Evolutionary conservation across 2,329 filamentous ascomycete genomes (phyloP).

Genomic region (Aspergillus costaricaensis): DNA sequence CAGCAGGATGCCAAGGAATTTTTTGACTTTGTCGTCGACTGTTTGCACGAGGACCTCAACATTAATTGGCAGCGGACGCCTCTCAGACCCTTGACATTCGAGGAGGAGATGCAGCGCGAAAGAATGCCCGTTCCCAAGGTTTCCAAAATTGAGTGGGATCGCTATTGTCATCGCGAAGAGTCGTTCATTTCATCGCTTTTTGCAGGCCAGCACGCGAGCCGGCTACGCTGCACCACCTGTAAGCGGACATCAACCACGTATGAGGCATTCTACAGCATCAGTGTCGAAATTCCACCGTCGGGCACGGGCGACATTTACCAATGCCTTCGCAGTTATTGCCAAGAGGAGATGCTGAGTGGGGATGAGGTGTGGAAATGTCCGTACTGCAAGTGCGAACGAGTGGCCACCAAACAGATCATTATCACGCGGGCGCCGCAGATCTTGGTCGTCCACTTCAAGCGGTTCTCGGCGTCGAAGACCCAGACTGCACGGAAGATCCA

Average conservation of each 20-base stretch:
- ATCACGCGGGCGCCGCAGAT: slow-evolving; percentile 78
- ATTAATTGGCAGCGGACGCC: slow-evolving; percentile 61
- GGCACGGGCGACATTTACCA: slow-evolving; percentile 64
- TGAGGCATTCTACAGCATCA: slow-evolving; percentile 70
- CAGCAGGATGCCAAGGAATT: slow-evolving; percentile 96
- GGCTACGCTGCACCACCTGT: slow-evolving; percentile 63
- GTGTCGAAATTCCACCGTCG: slow-evolving; percentile 67
- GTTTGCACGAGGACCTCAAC: slow-evolving; percentile 86
- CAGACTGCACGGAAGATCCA: slow-evolving; percentile 67
- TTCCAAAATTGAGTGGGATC: slow-evolving; percentile 73
- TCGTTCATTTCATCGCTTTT: slow-evolving; percentile 81
- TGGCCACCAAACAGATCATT: slow-evolving; percentile 69
- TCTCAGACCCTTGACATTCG: slow-evolving; percentile 58
- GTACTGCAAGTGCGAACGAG: slow-evolving; percentile 67
- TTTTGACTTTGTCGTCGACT: slow-evolving; percentile 76
- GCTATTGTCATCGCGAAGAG: slow-evolving; percentile 67
- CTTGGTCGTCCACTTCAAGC: slow-evolving; percentile 75
- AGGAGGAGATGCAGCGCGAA: slow-evolving; percentile 64
- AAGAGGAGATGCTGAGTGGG: slow-evolving; percentile 66
- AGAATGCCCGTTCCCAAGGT: slow-evolving; percentile 63
- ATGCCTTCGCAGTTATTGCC: slow-evolving; percentile 69
- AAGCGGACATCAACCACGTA: slow-evolving; percentile 66
- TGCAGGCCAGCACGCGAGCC: slow-evolving; percentile 68
- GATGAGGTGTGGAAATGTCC: slow-evolving; percentile 74
- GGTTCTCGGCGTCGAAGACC: slow-evolving; percentile 61